Percentiles rank a stretch among this genome's conserved stretches.
These are phyloP conservation scores for Dendrobium chrysotoxum DNA, from an alignment of 106 monocot species.

Conservation along the genomic window DNA sequence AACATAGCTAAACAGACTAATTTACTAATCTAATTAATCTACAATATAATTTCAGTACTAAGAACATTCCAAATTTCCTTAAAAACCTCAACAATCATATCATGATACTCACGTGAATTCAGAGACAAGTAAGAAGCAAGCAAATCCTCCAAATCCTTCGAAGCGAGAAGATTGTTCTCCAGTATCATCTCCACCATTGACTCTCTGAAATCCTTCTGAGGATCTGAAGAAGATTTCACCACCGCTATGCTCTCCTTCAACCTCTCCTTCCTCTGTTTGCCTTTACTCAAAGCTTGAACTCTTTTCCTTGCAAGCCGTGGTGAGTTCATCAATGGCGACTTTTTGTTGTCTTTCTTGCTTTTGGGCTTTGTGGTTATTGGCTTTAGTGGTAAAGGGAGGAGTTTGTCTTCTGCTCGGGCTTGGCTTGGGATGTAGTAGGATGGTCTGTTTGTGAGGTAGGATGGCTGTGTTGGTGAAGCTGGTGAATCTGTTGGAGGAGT, in stretches of 20 bases:
- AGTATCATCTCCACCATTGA: slow-evolving; percentile 95
- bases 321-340: slow-evolving; percentile 6
- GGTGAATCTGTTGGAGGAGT: neutral
- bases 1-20: neutral
- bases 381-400: slow-evolving; percentile 26
- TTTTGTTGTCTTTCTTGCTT: neutral
- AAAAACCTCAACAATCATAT: slow-evolving; percentile 72
- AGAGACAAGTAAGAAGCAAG: slow-evolving; percentile 74
- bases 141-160: slow-evolving; percentile 68
- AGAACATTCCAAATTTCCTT: slow-evolving; percentile 76
- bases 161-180: slow-evolving; percentile 45
- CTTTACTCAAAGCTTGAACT: neutral
- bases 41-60: neutral
- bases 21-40: too few species aligned
- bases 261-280: neutral
- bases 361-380: slow-evolving; percentile 51
- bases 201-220: slow-evolving; percentile 69
- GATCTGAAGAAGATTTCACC: slow-evolving; percentile 62
- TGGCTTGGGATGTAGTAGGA: slow-evolving; percentile 61
- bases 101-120: slow-evolving; percentile 75
- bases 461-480: neutral
- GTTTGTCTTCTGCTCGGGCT: slow-evolving; percentile 6
- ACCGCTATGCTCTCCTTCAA: slow-evolving; percentile 49
- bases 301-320: neutral
- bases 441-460: slow-evolving; percentile 31